Evolutionary conservation across 1,284 basidiomycete genomes (phyloP).

Genomic region (Abortiporus biennis): DNA sequence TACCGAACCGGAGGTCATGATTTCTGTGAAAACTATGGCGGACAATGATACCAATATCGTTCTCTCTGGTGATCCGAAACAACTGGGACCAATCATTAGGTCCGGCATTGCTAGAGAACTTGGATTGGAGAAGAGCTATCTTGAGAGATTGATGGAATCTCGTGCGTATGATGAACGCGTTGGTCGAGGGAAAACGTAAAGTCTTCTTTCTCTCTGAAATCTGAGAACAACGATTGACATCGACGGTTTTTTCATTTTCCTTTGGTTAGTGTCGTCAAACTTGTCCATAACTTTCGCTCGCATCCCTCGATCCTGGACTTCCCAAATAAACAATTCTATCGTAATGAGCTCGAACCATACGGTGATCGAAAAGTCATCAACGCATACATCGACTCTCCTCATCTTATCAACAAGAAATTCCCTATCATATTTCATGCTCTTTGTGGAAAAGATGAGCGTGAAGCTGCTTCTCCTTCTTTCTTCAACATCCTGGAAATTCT

Average conservation of each 20-base stretch:
- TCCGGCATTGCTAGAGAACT: constrained; percentile 42
- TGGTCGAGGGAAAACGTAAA: constrained; percentile 35
- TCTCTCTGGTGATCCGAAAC: constrained; percentile 56
- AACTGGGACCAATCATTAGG: constrained; percentile 56
- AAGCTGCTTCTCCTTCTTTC: constrained; percentile 37
- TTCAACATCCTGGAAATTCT: constrained; percentile 41
- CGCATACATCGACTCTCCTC: constrained; percentile 25
- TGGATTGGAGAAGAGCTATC: constrained; percentile 47
- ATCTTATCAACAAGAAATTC: constrained; percentile 30
- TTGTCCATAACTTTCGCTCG: constrained; percentile 52
- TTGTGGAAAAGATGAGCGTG: constrained; percentile 33
- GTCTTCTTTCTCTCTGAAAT: not conserved
- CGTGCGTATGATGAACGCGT: constrained; percentile 36
- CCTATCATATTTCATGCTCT: constrained; percentile 42
- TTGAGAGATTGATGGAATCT: constrained; percentile 49
- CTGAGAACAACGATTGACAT: not conserved
- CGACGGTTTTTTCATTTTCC: not conserved
- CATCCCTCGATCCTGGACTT: constrained; percentile 48
- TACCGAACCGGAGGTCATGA: constrained; percentile 48
- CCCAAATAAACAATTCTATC: constrained; percentile 52
- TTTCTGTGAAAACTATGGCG: constrained; percentile 49
- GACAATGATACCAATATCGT: constrained; percentile 46
- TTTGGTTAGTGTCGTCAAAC: constrained; percentile 36
- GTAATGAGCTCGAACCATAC: constrained; percentile 36
- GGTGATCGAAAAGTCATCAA: constrained; percentile 31